These are phyloP conservation scores for Phytophthora litchii DNA, from an alignment of 352 stramenopile genomes.

Conservation along the genomic window DNA sequence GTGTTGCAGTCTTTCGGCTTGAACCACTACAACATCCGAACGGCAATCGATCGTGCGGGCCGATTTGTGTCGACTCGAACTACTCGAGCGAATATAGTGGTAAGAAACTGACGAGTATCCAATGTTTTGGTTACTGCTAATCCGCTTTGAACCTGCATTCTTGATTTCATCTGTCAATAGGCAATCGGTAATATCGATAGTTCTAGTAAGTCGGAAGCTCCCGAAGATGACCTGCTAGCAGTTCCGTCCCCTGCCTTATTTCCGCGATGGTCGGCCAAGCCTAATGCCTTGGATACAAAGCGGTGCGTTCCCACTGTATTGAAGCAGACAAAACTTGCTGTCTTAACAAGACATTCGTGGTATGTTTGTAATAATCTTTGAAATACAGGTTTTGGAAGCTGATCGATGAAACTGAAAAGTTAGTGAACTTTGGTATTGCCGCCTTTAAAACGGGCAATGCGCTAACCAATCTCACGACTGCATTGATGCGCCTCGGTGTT, in stretches of 20 bases:
- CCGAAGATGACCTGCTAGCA: conserved; percentile 67
- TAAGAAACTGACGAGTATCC: conserved; percentile 22
- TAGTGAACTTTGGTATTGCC: conserved; percentile 72
- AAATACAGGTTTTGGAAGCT: conserved; percentile 66
- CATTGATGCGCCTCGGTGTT: conserved; percentile 62
- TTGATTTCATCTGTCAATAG: conserved; percentile 12
- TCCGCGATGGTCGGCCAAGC: conserved; percentile 32
- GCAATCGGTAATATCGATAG: conserved; percentile 20
- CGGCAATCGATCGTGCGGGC: conserved; percentile 56
- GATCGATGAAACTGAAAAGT: conserved; percentile 61
- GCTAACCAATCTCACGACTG: conserved; percentile 49
- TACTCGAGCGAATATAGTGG: conserved; percentile 37
- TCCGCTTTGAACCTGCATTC: neutral
- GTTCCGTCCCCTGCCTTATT: conserved; percentile 49
- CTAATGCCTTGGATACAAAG: conserved; percentile 49
- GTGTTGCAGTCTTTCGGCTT: conserved; percentile 44
- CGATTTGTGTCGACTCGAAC: conserved; percentile 39
- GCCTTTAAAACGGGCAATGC: conserved; percentile 49
- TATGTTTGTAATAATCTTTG: neutral
- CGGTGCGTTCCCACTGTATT: conserved; percentile 27
- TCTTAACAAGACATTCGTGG: neutral
- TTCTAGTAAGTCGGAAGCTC: conserved; percentile 57
- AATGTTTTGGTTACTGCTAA: neutral
- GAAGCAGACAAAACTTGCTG: neutral
- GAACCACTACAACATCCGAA: conserved; percentile 72